A percentile compares a stretch with the other conserved stretches of the same genome.
Conservation (phyloP, 2,329 filamentous ascomycete species). For the Alternaria dauci region DNA sequence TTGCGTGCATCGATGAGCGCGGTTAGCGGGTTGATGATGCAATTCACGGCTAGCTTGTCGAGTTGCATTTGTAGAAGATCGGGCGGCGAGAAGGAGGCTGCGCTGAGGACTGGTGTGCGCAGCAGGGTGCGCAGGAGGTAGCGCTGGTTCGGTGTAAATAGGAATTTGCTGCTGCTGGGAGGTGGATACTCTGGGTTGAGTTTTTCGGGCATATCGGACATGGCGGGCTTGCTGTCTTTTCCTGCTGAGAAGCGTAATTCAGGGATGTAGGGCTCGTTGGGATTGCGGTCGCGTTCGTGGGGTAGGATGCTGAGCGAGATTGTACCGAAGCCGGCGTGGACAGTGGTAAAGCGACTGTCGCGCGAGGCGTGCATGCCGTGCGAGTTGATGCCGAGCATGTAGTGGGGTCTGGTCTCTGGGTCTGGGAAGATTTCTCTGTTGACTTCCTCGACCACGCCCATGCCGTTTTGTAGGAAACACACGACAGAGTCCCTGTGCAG, state of each 20-base stretch:
- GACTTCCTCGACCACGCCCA: constrained; percentile 83
- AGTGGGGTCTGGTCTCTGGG: constrained; percentile 71
- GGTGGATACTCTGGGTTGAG: constrained; percentile 26
- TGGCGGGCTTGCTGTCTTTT: constrained; percentile 7
- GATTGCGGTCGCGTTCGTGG: constrained; percentile 44
- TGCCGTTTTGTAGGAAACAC: constrained; percentile 79
- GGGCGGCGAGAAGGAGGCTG: constrained; percentile 64
- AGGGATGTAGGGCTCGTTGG: constrained; percentile 36
- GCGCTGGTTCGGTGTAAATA: constrained; percentile 56
- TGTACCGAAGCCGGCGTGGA: constrained; percentile 67
- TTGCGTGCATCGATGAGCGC: constrained; percentile 81
- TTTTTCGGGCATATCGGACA: constrained; percentile 21
- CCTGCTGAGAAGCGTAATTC: constrained; percentile 20
- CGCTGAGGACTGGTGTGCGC: constrained; percentile 68
- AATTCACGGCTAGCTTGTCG: constrained; percentile 77
- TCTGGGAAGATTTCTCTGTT: constrained; percentile 76
- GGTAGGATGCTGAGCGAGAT: constrained; percentile 64
- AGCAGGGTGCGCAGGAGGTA: constrained; percentile 73
- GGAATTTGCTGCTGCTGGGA: constrained; percentile 29
- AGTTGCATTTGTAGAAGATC: constrained; percentile 78
- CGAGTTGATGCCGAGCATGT: constrained; percentile 74
- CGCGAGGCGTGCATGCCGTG: constrained; percentile 62
- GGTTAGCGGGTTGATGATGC: constrained; percentile 82
- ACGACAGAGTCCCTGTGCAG: constrained; percentile 75
- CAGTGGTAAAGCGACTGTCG: constrained; percentile 60